These are phyloP conservation scores for Cornus florida DNA, from an alignment of 148 eudicot species.

Conservation along the genomic window DNA sequence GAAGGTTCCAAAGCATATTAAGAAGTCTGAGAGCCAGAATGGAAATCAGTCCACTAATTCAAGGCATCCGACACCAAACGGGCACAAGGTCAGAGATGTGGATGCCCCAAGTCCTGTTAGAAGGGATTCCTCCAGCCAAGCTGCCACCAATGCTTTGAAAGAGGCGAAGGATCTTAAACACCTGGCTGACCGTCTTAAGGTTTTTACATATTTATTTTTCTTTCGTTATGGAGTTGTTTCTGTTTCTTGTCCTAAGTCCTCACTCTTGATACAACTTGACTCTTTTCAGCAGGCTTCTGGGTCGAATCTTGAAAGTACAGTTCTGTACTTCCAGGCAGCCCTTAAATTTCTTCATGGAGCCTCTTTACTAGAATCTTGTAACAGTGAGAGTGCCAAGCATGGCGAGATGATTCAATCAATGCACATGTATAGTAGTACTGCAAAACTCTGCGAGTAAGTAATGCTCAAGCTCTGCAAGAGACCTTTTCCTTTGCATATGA, in stretches of 20 bases:
- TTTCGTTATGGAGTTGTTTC: neutral
- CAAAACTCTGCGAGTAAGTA: constrained; percentile 93
- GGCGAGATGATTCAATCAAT: constrained; percentile 63
- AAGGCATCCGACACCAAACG: constrained; percentile 51
- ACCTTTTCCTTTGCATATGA: constrained; percentile 6
- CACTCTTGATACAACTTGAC: constrained; percentile 12
- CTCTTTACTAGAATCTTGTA: constrained; percentile 69
- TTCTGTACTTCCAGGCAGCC: constrained; percentile 78
- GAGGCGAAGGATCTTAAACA: constrained; percentile 92
- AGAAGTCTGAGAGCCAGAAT: constrained; percentile 41
- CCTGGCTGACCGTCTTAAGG: constrained; percentile 95
- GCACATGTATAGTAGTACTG: constrained; percentile 86
- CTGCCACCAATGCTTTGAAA: constrained; percentile 68
- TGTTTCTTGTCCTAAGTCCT: constrained; percentile 4
- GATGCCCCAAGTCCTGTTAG: constrained; percentile 70
- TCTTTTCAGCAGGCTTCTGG: constrained; percentile 58
- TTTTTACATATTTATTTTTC: constrained; percentile 15
- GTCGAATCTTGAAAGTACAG: constrained; percentile 58
- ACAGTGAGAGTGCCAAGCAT: constrained; percentile 61
- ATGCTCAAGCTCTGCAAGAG: neutral
- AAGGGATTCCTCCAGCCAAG: constrained; percentile 71
- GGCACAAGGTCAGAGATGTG: constrained; percentile 47
- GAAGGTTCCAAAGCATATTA: constrained; percentile 39
- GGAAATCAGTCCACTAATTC: constrained; percentile 35
- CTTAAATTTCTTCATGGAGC: constrained; percentile 95